Evolutionary conservation across 2,329 filamentous ascomycete genomes (phyloP), one percentile per base, ranked within the genome.

Genomic region (Spiromastix sp.): DNA sequence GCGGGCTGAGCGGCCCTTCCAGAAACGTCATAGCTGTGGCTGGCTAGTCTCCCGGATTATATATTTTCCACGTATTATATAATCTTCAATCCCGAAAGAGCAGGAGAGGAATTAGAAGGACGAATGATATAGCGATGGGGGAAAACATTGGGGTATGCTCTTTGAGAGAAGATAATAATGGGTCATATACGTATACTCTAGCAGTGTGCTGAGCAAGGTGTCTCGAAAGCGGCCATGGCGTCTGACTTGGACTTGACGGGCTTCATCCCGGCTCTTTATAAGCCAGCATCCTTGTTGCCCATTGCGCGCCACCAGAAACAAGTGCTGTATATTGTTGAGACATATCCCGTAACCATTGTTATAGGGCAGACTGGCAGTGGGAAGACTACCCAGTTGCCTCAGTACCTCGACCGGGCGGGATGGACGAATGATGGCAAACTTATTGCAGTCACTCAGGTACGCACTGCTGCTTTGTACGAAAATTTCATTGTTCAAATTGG

Each of bases 341-440:
- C 76, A 5, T 76, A 77, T 44, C 80, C 83, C 0, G 80, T 96
- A 38, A 89, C 84, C 0, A 85, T 96, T 33, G 77, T 96, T 9
- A 78, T 96, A 36, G 91, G 89, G 6, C 86, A 95, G 54, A 96
- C 91, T 1, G 91, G 91, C 3, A 93, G 84, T 16, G 87, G 89
- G 27, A 96, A 96, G 61, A 94, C 87, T 1, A 96, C 91, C 0
- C 91, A 96, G 55, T 80, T 96, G 28, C 91, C 91, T 1, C 89
- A 95, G 48, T 96, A 82, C 49, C 71, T 96, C 9, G 79, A 93
- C 39, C 71, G 83, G 48, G 84, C 81, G 50, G 89, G 89, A 59
- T 96, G 89, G 87, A 89, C 85, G 54, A 69, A 71, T 18, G 74
- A 86, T 53, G 85, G 83, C 13, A 93, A 87, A 53, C 59, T 82